Base-by-base conservation (phyloP, 352 stramenopile species). In the Globisporangium parvum region DNA sequence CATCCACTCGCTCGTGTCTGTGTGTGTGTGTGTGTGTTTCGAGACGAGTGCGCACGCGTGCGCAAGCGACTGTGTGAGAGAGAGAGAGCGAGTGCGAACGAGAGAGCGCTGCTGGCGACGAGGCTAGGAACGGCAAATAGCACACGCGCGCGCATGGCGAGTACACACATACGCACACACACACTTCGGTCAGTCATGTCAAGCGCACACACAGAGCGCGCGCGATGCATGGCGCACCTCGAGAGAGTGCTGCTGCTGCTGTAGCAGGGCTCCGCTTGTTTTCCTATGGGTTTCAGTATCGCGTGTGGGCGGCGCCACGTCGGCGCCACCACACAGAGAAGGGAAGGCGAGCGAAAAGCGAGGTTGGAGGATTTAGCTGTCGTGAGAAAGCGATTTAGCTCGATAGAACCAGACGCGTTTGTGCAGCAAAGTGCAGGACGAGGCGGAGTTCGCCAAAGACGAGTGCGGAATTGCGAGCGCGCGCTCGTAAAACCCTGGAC, bases 1-100 rank as follows among this genome's bases (percentile, higher is more conserved):
- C 63, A 71, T 75, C 47, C 55, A 71, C 54, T 14, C 50, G 41
- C 15, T 20, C 41, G 41, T 21, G 41, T 12, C 41, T 46, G 18
- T 46, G 41, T 46, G 18, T 33, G 5, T 46, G 41, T 23, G 17
- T 46, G 17, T 46, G 11, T 46, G 15, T 46, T 8, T 21, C 17
- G 8, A 18, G 8, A 18, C 6, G 1, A 46, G n/a, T 18, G n/a
- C 41, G 10, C 41, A 18, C 10, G 41, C 3, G n/a, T 21, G 41
- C 18, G 8, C 6, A 18, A 20, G 41, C 3, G 1, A 46, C 9
- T 18, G n/a, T 18, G 10, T 18, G 41, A 8, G 41, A 2, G n/a
- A 46, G 17, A 21, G 8, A 46, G n/a, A 46, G 17, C 3, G 41
- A 46, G 17, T 8, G 11, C 15, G n/a, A 23, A 9, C 5, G 41